phyloP scores from a whole-genome alignment of 1,284 basidiomycete species.

The Trametes sp. region DNA sequence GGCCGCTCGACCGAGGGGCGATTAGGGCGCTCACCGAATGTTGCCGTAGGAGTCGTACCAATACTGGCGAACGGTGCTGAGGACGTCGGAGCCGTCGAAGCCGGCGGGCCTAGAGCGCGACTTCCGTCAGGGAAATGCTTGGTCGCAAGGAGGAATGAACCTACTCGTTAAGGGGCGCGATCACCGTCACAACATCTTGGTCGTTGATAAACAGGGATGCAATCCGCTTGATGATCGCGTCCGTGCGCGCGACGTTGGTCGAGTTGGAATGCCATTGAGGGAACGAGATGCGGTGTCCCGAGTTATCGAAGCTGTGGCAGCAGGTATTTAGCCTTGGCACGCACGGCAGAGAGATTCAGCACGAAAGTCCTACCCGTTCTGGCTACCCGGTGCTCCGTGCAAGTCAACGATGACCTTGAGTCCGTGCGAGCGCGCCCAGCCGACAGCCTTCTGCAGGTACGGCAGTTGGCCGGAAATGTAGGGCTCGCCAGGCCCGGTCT shows the following conservation, averaged over 20 bases:
- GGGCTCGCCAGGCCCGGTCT: slow-evolving; percentile 81
- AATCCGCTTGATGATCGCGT: slow-evolving; percentile 72
- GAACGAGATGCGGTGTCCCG: slow-evolving; percentile 69
- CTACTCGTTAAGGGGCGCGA: slow-evolving; percentile 82
- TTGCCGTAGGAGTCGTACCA: slow-evolving; percentile 80
- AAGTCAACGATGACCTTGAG: slow-evolving; percentile 87
- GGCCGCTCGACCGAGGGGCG: slow-evolving; percentile 10
- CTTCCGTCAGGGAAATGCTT: slow-evolving; percentile 8
- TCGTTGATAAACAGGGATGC: slow-evolving; percentile 66
- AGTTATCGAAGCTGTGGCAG: slow-evolving; percentile 80
- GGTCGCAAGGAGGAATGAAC: slow-evolving; percentile 35
- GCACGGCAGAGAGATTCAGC: background rate
- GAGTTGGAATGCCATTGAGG: slow-evolving; percentile 78
- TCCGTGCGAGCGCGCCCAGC: slow-evolving; percentile 79
- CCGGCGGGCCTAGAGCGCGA: slow-evolving; percentile 73
- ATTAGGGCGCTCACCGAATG: slow-evolving; percentile 62
- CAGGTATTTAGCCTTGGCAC: background rate
- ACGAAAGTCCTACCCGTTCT: slow-evolving; percentile 68
- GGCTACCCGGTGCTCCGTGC: slow-evolving; percentile 86
- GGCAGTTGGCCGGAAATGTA: slow-evolving; percentile 84
- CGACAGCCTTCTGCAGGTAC: slow-evolving; percentile 76
- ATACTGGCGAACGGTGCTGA: slow-evolving; percentile 70
- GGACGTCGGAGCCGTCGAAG: slow-evolving; percentile 62
- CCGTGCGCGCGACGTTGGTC: slow-evolving; percentile 75
- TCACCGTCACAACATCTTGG: slow-evolving; percentile 67